Evolutionary conservation across 768 basidiomycete species (phyloP).

Genomic region (Lactifluus hygrophoroides): DNA sequence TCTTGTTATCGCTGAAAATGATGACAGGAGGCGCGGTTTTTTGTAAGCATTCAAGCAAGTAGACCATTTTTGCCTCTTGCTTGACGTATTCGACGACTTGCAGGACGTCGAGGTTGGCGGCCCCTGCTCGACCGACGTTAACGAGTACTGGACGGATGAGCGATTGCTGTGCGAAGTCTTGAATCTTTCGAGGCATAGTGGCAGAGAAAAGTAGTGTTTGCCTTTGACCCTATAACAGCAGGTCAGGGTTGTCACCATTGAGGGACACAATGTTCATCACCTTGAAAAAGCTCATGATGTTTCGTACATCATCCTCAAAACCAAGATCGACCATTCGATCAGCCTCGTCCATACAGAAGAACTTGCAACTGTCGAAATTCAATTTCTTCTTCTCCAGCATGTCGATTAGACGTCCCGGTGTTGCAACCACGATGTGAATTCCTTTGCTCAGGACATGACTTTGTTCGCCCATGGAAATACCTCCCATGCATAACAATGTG

Average conservation of each 20-base stretch:
- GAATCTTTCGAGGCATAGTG: slow-evolving; percentile 98
- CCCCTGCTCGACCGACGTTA: slow-evolving; percentile 96
- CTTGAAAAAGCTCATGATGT: slow-evolving; percentile 99
- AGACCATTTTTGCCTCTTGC: slow-evolving; percentile 99
- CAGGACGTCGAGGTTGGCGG: slow-evolving; percentile 92
- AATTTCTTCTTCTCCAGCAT: slow-evolving; percentile 96
- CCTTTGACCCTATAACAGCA: slow-evolving; percentile 63
- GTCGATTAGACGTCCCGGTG: slow-evolving; percentile 93
- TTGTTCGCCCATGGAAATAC: slow-evolving; percentile 98
- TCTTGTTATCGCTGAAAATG: slow-evolving; percentile 98
- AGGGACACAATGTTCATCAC: slow-evolving; percentile 31
- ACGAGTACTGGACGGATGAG: slow-evolving; percentile 92
- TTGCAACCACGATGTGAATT: slow-evolving; percentile 92
- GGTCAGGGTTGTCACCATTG: not conserved
- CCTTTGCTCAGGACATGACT: slow-evolving; percentile 85
- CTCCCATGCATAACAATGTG: slow-evolving; percentile 89
- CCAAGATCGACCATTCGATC: slow-evolving; percentile 99
- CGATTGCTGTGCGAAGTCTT: slow-evolving; percentile 96
- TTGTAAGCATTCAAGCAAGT: slow-evolving; percentile 92
- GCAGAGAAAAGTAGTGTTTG: slow-evolving; percentile 97
- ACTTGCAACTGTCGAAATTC: slow-evolving; percentile 91
- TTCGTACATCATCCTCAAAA: slow-evolving; percentile 97
- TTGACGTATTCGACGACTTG: slow-evolving; percentile 99
- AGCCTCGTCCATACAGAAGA: slow-evolving; percentile 97
- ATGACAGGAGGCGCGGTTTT: slow-evolving; percentile 98